A percentile compares a stretch with the other conserved stretches of the same genome.
Conservation (phyloP, 805 yeast genomes). For the Tetrapisispora iriomotensis region DNA sequence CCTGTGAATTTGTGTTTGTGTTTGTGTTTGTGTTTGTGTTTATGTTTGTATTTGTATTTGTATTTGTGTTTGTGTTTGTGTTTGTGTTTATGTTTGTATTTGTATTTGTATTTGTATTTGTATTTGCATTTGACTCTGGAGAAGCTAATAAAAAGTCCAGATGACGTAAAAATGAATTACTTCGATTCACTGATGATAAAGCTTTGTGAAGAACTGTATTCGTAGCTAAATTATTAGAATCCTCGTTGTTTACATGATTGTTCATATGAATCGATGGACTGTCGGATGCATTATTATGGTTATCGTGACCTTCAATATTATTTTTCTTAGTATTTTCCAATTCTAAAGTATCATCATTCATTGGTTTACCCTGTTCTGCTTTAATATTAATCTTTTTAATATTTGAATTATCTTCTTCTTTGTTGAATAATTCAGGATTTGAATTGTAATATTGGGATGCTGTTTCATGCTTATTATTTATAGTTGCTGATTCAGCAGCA, state of each 20-base stretch:
- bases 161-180: conserved; percentile 30
- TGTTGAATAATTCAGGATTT: too few species aligned
- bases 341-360: conserved; percentile 2
- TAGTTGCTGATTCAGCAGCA: neutral
- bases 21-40: neutral
- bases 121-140: neutral
- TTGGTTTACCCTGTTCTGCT: neutral
- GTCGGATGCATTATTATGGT: neutral
- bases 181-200: conserved; percentile 10
- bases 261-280: too few species aligned
- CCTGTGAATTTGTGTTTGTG: conserved; percentile 1
- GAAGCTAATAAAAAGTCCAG: conserved; percentile 29
- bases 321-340: neutral
- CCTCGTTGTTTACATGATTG: too few species aligned
- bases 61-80: neutral
- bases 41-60: neutral
- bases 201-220: conserved; percentile 9
- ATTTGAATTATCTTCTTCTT: too few species aligned
- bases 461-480: too few species aligned
- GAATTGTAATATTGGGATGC: conserved; percentile 12
- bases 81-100: neutral
- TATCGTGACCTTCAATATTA: neutral
- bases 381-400: neutral
- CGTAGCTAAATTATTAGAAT: neutral
- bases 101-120: neutral